Conservation (phyloP, 495 filamentous ascomycete genomes). For the Penicillium chermesinum region DNA sequence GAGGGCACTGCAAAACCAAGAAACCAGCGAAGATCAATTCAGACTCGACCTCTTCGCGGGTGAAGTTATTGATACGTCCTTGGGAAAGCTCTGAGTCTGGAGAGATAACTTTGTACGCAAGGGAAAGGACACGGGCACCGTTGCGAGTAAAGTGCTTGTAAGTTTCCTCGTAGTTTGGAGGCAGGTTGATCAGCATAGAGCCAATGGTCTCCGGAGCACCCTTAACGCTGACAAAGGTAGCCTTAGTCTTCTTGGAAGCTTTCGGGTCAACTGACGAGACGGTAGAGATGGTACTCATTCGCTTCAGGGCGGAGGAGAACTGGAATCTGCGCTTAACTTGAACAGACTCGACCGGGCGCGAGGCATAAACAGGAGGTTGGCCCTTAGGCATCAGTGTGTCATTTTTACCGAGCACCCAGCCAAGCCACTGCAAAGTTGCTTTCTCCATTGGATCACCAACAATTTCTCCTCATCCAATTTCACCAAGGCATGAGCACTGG, state of each 20-base stretch:
- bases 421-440: constrained; percentile 80
- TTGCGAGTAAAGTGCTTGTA: constrained; percentile 97
- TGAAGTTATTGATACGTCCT: constrained; percentile 82
- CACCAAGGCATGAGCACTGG: constrained; percentile 91
- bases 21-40: constrained; percentile 88
- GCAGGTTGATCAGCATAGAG: constrained; percentile 79
- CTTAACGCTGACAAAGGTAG: constrained; percentile 92
- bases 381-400: constrained; percentile 62
- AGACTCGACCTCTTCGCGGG: constrained; percentile 85
- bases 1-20: constrained; percentile 86
- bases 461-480: constrained; percentile 92
- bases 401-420: constrained; percentile 85
- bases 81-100: constrained; percentile 73
- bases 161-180: constrained; percentile 91
- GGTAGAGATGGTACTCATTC: constrained; percentile 89
- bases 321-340: constrained; percentile 96
- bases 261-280: constrained; percentile 61
- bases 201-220: constrained; percentile 95
- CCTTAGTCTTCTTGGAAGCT: constrained; percentile 64
- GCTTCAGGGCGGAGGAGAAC: constrained; percentile 94
- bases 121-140: constrained; percentile 85
- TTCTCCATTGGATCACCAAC: constrained; percentile 99
- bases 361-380: constrained; percentile 40
- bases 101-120: constrained; percentile 89
- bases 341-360: constrained; percentile 55